phyloP scores from a whole-genome alignment of 768 basidiomycete genomes.

The Dendrothele bispora region DNA sequence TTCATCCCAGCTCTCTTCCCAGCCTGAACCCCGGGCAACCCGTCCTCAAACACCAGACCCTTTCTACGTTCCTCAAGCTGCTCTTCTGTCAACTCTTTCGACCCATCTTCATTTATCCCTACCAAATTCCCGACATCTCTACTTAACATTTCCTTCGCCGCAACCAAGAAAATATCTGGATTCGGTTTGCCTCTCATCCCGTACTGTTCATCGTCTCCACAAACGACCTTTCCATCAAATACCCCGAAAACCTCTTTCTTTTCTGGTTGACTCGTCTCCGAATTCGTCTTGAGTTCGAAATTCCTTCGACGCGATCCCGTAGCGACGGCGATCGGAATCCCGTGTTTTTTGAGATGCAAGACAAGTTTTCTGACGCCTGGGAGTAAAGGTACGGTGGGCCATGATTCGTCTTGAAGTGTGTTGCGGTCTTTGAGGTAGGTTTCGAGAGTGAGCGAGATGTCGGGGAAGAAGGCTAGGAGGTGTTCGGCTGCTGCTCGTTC shows the following conservation, averaged over 20 bases:
- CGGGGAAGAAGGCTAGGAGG: slow-evolving; percentile 77
- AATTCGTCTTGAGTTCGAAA: slow-evolving; percentile 64
- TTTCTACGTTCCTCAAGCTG: slow-evolving; percentile 50
- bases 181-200: slow-evolving; percentile 71
- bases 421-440: slow-evolving; percentile 60
- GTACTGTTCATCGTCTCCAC: slow-evolving; percentile 62
- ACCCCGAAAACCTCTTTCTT: slow-evolving; percentile 55
- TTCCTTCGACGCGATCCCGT: slow-evolving; percentile 72
- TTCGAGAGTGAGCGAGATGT: slow-evolving; percentile 62
- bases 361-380: slow-evolving; percentile 73
- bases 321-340: slow-evolving; percentile 78
- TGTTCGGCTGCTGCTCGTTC: slow-evolving; percentile 63
- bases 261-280: too few relatives aligned
- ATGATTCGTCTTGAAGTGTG: slow-evolving; percentile 56
- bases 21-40: slow-evolving; percentile 72
- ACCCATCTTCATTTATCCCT: slow-evolving; percentile 28
- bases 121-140: slow-evolving; percentile 50
- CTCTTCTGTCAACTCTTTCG: slow-evolving; percentile 25
- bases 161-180: slow-evolving; percentile 79
- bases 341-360: slow-evolving; percentile 64
- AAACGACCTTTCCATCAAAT: slow-evolving; percentile 68
- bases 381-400: slow-evolving; percentile 71
- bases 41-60: slow-evolving; percentile 85
- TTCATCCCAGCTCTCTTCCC: slow-evolving; percentile 86
- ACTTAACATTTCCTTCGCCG: slow-evolving; percentile 61